Base-by-base conservation (phyloP, 73 alveolate genomes). In the Breviolum minutum region DNA sequence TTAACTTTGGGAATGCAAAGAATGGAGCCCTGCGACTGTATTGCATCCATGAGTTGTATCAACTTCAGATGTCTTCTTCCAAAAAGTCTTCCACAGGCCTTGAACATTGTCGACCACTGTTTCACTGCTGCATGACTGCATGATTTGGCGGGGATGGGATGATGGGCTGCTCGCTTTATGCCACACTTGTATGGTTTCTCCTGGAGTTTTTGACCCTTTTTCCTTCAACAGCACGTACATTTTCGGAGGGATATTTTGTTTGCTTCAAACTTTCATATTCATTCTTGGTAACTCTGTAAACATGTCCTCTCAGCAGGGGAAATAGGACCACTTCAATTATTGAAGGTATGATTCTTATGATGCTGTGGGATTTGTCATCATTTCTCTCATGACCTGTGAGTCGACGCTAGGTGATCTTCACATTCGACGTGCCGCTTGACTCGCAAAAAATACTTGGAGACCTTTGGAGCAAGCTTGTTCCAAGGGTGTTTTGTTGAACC, bases 101-200 rank as follows among this genome's bases (percentile, higher is more conserved):
- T 90, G 74, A 74, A 48, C 48, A 29, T 90, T 77, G 63, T 73
- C 63, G 97, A 90, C 76, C 29, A 90, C 97, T 10, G 71, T 32
- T 90, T 90, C 76, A 90, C 97, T 26, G 97, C 77, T 0, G 64
- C 96, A 13, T 8, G 64, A 12, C 63, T 40, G 66, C 66, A 79
- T 63, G 66, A 77, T 61, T 9, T 8, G 86, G 19, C 30, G 1
- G 61, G 63, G 27, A 16, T 29, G 86, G 86, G 12, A 6, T 8
- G 8, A 17, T 30, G 81, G 81, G 26, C 10, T 71, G 81, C 81
- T 20, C 13, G 29, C 26, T 17, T n/a, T 71, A 48, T 7, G 19
- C 26, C 26, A 20, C 10, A 20, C 81, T 8, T n/a, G 81, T 12
- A 12, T 70, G 80, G 80, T 40, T 40, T 40, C 54, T 40, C 54